Conservation (phyloP, 495 filamentous ascomycete genomes). For the Poronia punctata region DNA sequence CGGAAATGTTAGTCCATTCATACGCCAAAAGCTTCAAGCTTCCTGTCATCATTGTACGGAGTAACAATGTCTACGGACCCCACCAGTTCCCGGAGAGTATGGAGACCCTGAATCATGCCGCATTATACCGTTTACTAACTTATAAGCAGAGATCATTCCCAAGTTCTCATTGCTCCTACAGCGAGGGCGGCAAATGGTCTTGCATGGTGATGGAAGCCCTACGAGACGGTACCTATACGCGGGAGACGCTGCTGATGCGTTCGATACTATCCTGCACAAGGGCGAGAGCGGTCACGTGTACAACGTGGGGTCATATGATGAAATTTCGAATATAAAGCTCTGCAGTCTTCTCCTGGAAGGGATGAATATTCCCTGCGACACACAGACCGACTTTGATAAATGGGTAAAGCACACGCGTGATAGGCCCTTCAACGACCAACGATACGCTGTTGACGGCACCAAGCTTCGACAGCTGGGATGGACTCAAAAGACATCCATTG, state of each 20-base stretch:
- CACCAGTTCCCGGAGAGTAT: constrained; percentile 74
- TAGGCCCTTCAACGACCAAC: constrained; percentile 65
- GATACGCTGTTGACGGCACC: constrained; percentile 62
- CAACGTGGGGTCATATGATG: constrained; percentile 63
- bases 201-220: constrained; percentile 64
- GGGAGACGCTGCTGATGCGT: constrained; percentile 66
- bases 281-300: constrained; percentile 61
- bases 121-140: constrained; percentile 3
- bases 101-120: constrained; percentile 8
- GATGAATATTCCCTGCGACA: constrained; percentile 38
- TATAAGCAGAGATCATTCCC: constrained; percentile 59
- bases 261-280: constrained; percentile 69
- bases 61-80: constrained; percentile 76
- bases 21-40: constrained; percentile 67
- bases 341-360: constrained; percentile 50
- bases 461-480: constrained; percentile 62
- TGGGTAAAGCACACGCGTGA: constrained; percentile 62
- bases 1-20: constrained; percentile 75
- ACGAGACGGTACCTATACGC: constrained; percentile 64
- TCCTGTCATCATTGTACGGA: constrained; percentile 62
- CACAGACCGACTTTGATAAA: constrained; percentile 36
- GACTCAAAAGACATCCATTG: constrained; percentile 55
- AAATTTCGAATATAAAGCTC: constrained; percentile 56
- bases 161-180: constrained; percentile 63
- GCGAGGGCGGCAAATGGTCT: constrained; percentile 47